Evolutionary conservation across 345 rosid genomes (phyloP).

Genomic region (Salix brachista): DNA sequence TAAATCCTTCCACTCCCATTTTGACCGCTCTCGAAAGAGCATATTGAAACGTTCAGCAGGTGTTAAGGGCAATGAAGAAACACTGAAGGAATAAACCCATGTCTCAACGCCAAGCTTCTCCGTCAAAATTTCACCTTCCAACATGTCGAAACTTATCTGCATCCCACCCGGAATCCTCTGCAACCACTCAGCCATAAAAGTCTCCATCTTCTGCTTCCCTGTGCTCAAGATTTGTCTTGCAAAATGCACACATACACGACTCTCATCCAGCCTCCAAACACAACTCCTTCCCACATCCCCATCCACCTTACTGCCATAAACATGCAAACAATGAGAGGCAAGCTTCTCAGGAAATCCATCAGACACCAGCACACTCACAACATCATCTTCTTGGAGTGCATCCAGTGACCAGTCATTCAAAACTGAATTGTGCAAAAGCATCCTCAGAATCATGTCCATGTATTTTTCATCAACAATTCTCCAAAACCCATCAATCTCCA

Average conservation of each 20-base stretch:
- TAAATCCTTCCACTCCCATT: conserved; percentile 90
- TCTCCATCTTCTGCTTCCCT: conserved; percentile 64
- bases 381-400: conserved; percentile 58
- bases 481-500: conserved; percentile 86
- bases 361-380: conserved; percentile 43
- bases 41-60: conserved; percentile 67
- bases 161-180: conserved; percentile 62
- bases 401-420: conserved; percentile 65
- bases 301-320: conserved; percentile 49
- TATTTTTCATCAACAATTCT: conserved; percentile 66
- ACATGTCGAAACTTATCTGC: conserved; percentile 57
- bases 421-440: conserved; percentile 61
- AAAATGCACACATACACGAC: conserved; percentile 63
- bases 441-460: conserved; percentile 57
- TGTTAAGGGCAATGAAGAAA: conserved; percentile 59
- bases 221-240: conserved; percentile 56
- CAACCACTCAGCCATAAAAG: conserved; percentile 67
- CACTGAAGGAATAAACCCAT: conserved; percentile 64
- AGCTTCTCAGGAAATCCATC: conserved; percentile 64
- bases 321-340: conserved; percentile 55
- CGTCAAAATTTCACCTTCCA: conserved; percentile 88
- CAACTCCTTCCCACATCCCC: conserved; percentile 18
- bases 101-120: conserved; percentile 74
- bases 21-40: conserved; percentile 67
- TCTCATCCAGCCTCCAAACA: conserved; percentile 67